Evolutionary conservation across 768 basidiomycete genomes (phyloP).

Genomic region (Floccularia luteovirens): DNA sequence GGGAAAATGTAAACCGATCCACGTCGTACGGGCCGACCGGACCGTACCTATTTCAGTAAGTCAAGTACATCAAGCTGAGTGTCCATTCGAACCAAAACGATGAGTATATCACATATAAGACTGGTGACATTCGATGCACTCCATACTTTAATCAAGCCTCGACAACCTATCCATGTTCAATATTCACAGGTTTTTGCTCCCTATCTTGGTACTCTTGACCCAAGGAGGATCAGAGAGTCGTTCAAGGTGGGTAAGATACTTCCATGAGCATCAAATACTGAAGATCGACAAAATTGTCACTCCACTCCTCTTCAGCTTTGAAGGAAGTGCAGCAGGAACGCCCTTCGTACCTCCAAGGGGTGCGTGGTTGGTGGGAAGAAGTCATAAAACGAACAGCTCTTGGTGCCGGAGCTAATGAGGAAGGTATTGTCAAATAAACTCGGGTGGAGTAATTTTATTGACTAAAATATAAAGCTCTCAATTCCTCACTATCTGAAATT

Average conservation of each 20-base stretch:
- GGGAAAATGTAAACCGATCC: too few relatives aligned
- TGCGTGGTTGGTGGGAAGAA: slow-evolving; percentile 67
- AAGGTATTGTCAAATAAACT: slow-evolving; percentile 30
- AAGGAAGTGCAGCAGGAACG: slow-evolving; percentile 43
- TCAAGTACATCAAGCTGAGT: too few relatives aligned
- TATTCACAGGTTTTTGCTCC: slow-evolving; percentile 62
- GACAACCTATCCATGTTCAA: slow-evolving; percentile 57
- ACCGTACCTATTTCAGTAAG: too few relatives aligned
- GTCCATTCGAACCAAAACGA: too few relatives aligned
- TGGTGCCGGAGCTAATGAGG: slow-evolving; percentile 61
- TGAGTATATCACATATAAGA: too few relatives aligned
- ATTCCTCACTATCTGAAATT: slow-evolving; percentile 44
- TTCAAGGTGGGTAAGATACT: slow-evolving; percentile 45
- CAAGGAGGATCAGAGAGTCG: slow-evolving; percentile 41
- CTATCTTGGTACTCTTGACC: slow-evolving; percentile 54
- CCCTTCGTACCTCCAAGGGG: slow-evolving; percentile 51
- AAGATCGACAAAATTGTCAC: slow-evolving; percentile 2
- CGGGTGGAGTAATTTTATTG: neutral
- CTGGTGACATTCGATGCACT: slow-evolving; percentile 77
- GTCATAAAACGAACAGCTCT: slow-evolving; percentile 70
- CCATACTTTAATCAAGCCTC: slow-evolving; percentile 67
- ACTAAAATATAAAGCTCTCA: slow-evolving; percentile 34
- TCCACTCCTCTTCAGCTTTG: slow-evolving; percentile 23
- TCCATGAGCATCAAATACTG: neutral
- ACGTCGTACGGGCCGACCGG: too few relatives aligned